phyloP scores from a whole-genome alignment of 2,329 filamentous ascomycete species.

The Paracorniculantispora psalliotae region DNA sequence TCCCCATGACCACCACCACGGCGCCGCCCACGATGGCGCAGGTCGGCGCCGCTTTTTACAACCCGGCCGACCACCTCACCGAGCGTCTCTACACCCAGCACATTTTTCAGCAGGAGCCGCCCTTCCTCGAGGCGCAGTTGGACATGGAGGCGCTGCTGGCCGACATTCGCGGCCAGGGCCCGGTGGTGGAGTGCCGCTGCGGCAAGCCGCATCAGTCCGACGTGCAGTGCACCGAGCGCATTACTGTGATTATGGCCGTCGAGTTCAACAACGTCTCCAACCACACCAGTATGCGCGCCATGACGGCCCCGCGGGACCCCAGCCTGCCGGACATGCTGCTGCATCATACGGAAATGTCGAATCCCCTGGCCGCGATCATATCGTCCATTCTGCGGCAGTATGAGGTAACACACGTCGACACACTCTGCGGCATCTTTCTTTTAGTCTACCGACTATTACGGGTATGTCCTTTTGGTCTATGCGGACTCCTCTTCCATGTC shows the following conservation, averaged over 20 bases:
- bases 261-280: conserved; percentile 21
- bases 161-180: background rate
- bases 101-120: background rate
- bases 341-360: conserved; percentile 20
- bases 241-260: conserved; percentile 22
- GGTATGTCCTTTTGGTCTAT: conserved; percentile 17
- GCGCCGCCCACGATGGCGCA: conserved; percentile 14
- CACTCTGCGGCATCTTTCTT: conserved; percentile 22
- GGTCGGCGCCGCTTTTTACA: background rate
- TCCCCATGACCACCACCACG: conserved; percentile 5
- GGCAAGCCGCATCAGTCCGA: conserved; percentile 21
- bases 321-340: conserved; percentile 20
- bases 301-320: conserved; percentile 21
- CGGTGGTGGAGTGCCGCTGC: conserved; percentile 22
- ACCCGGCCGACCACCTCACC: background rate
- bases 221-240: conserved; percentile 22
- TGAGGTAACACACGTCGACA: conserved; percentile 20
- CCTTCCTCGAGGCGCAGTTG: conserved; percentile 3
- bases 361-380: conserved; percentile 19
- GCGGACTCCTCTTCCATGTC: no score
- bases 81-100: conserved; percentile 1
- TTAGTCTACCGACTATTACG: conserved; percentile 22
- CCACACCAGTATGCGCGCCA: conserved; percentile 16
- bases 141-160: background rate
- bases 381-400: conserved; percentile 22